Conservation (phyloP, 108 stramenopile genomes). For the Skeletonema grethae region DNA sequence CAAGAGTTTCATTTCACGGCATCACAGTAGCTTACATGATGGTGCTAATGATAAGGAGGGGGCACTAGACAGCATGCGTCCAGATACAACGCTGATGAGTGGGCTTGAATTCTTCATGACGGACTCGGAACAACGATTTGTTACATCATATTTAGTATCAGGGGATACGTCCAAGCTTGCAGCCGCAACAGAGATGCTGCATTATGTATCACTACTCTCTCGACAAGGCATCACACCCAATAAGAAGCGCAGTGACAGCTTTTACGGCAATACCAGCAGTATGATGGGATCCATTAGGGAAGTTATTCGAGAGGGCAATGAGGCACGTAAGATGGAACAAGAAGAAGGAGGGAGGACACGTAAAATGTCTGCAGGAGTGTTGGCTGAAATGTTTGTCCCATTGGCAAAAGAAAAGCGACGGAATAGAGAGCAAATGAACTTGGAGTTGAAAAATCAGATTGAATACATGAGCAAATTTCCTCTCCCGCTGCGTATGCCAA, state of each 20-base stretch:
- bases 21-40: slow-evolving; percentile 24
- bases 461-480: slow-evolving; percentile 32
- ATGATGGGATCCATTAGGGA: slow-evolving; percentile 28
- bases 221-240: slow-evolving; percentile 15
- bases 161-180: slow-evolving; percentile 57
- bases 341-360: slow-evolving; percentile 1
- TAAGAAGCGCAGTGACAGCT: slow-evolving; percentile 1
- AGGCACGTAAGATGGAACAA: slow-evolving; percentile 12
- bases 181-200: slow-evolving; percentile 69
- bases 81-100: slow-evolving; percentile 66
- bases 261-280: neutral
- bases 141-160: slow-evolving; percentile 57
- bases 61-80: neutral
- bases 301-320: slow-evolving; percentile 21
- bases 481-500: slow-evolving; percentile 37
- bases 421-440: slow-evolving; percentile 15
- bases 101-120: slow-evolving; percentile 77
- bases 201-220: slow-evolving; percentile 18
- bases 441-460: slow-evolving; percentile 24
- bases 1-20: slow-evolving; percentile 21
- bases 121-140: slow-evolving; percentile 61
- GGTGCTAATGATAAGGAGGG: neutral
- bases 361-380: neutral
- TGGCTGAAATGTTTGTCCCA: neutral
- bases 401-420: slow-evolving; percentile 7